Evolutionary conservation across 2,329 filamentous ascomycete genomes (phyloP).

Genomic region (Colletotrichum orbiculare): DNA sequence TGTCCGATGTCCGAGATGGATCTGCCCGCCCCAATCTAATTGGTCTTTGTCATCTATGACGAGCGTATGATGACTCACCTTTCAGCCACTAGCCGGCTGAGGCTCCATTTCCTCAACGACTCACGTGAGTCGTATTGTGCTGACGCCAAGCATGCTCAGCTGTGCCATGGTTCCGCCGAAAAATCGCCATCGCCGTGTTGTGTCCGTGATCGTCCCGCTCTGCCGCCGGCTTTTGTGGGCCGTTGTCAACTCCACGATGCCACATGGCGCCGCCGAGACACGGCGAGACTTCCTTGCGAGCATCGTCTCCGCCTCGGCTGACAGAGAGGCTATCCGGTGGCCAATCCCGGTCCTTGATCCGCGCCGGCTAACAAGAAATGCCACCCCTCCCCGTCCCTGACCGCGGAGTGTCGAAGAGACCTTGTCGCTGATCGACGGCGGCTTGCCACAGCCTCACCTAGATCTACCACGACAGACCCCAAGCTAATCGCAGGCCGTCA

Average conservation of each 20-base stretch:
- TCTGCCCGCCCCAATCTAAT: not conserved
- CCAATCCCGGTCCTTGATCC: not conserved
- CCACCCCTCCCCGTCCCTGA: conserved; percentile 4
- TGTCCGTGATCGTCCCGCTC: conserved; percentile 18
- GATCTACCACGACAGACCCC: conserved; percentile 11
- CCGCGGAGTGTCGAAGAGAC: conserved; percentile 1
- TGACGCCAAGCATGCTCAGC: conserved; percentile 11
- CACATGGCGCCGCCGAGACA: conserved; percentile 17
- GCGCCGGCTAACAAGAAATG: not conserved
- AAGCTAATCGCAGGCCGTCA: conserved; percentile 22
- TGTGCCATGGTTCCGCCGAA: not conserved
- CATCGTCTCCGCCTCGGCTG: conserved; percentile 21
- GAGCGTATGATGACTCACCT: conserved; percentile 18
- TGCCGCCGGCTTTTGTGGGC: conserved; percentile 22
- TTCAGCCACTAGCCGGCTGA: not conserved
- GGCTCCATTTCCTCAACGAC: not conserved
- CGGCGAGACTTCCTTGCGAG: conserved; percentile 2
- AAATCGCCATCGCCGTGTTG: conserved; percentile 8
- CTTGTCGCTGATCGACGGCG: conserved; percentile 14
- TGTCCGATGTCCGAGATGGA: conserved; percentile 38
- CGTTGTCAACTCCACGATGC: conserved; percentile 2
- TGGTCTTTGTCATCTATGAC: conserved; percentile 16
- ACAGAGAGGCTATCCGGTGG: not conserved
- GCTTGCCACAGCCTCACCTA: conserved; percentile 17
- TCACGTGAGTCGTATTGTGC: conserved; percentile 1